Evolutionary conservation across 2,329 filamentous ascomycete species (phyloP), one percentile per base, ranked within the genome.

Genomic region (Seiridium unicorne): DNA sequence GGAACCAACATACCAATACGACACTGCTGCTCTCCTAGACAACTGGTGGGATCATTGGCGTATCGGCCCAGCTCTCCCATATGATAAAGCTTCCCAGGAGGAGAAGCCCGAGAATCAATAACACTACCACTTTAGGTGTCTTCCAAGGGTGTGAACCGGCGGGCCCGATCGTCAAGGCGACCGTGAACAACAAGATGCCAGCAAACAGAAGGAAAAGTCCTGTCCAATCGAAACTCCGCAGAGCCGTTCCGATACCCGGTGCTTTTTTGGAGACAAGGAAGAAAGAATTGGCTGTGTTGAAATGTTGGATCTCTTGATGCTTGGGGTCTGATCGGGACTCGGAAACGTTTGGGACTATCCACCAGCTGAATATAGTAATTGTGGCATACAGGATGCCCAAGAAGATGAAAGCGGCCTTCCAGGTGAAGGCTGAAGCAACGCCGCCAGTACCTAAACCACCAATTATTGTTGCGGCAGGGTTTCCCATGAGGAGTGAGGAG

Each of bases 401-500:
- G 38, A 68, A 69, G 62, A 71, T 64, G 53, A 73, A 73, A 1
- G 71, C 67, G 1, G 71, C 69, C 56, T 68, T 72, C 72, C 72
- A 74, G 49, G 58, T 66, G 13, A 70, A 61, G 35, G 62, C 47
- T 2, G 69, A 63, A 47, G 69, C 66, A n/a, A 72, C 63, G 7
- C 64, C 68, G 10, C 72, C 72, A 4, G 70, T 72, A 34, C 70
- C 69, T n/a, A 73, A 60, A 18, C 72, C 70, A 7, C 72, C 72
- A 32, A 74, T 65, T 32, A 74, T 69, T 4, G 70, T 72, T 3
- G 71, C 70, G 9, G 68, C 64, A 8, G 71, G 69, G 1, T 69
- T 73, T 10, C 72, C 72, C 67, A 72, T 72, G 36, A 73, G 65
- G 57, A 74, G 72, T 34, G 71, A 69, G 2, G 70, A 71, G 54